These are phyloP conservation scores for Orbilia javanica DNA, from an alignment of 2,329 filamentous ascomycete species.

Conservation along the genomic window DNA sequence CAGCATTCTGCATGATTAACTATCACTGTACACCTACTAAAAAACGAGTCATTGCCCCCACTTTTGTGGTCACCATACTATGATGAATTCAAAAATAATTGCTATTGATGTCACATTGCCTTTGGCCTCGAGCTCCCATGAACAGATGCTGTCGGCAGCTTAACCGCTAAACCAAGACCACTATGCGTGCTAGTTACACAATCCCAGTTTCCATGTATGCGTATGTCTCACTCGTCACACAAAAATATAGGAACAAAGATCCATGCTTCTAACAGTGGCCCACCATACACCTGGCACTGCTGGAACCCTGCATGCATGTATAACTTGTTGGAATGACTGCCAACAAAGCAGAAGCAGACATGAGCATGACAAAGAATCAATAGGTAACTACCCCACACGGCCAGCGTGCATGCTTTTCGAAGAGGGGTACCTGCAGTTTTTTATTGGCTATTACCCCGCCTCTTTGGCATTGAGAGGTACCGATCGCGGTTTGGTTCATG, in stretches of 20 bases:
- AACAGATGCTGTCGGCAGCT: not conserved
- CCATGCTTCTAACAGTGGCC: not conserved
- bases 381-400: not conserved
- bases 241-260: not conserved
- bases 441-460: slow-evolving; percentile 1
- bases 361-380: not conserved
- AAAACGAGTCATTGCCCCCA: not conserved
- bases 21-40: slow-evolving; percentile 2
- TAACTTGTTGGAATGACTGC: slow-evolving; percentile 15
- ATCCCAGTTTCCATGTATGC: not conserved
- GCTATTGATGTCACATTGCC: not conserved
- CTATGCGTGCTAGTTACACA: not conserved
- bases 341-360: slow-evolving; percentile 25
- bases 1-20: slow-evolving; percentile 5
- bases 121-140: not conserved
- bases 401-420: not conserved
- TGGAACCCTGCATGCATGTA: not conserved
- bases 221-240: slow-evolving; percentile 4
- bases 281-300: not conserved
- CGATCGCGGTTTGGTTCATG: not conserved
- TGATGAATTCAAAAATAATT: not conserved
- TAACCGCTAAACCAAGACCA: not conserved
- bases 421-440: not conserved
- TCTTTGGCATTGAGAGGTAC: not conserved
- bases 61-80: not conserved